Evolutionary conservation across 305 asterid genomes (phyloP).

Genomic region (Ajuga reptans): DNA sequence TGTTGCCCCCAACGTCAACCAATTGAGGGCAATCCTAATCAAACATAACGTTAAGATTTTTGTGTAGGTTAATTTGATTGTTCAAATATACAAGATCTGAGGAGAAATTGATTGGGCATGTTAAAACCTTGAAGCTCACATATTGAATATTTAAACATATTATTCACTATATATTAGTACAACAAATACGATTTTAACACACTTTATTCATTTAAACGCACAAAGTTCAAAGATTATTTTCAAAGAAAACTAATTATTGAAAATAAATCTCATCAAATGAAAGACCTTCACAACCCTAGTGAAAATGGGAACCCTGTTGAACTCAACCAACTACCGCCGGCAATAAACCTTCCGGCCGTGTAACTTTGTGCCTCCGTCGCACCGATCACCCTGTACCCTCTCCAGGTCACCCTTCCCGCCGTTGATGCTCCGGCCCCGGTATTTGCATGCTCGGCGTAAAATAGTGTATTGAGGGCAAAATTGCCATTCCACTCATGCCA

Average conservation of each 20-base stretch:
- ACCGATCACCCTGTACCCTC: constrained; percentile 53
- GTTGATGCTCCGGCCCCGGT: constrained; percentile 71
- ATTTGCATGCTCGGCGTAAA: constrained; percentile 61
- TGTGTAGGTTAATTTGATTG: no score
- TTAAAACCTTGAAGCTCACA: no score
- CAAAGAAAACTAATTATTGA: neutral
- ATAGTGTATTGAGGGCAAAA: constrained; percentile 57
- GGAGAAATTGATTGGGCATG: no score
- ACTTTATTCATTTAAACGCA: neutral
- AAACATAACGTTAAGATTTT: no score
- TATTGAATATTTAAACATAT: neutral
- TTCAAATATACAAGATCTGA: no score
- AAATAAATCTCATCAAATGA: neutral
- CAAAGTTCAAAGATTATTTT: neutral
- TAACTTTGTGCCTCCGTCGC: constrained; percentile 56
- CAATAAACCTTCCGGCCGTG: constrained; percentile 54
- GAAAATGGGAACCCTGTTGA: constrained; percentile 71
- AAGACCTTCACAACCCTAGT: constrained; percentile 32
- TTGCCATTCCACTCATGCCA: constrained; percentile 77
- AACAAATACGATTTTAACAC: neutral
- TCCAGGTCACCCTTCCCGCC: constrained; percentile 56
- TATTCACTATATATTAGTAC: constrained; percentile 1
- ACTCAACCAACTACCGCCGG: constrained; percentile 64
- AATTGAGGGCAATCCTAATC: no score
- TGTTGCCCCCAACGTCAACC: no score